Percentiles rank a stretch among this genome's conserved stretches.
These are phyloP conservation scores for Nannochloropsis oceanica DNA, from an alignment of 108 stramenopile genomes.

Conservation along the genomic window DNA sequence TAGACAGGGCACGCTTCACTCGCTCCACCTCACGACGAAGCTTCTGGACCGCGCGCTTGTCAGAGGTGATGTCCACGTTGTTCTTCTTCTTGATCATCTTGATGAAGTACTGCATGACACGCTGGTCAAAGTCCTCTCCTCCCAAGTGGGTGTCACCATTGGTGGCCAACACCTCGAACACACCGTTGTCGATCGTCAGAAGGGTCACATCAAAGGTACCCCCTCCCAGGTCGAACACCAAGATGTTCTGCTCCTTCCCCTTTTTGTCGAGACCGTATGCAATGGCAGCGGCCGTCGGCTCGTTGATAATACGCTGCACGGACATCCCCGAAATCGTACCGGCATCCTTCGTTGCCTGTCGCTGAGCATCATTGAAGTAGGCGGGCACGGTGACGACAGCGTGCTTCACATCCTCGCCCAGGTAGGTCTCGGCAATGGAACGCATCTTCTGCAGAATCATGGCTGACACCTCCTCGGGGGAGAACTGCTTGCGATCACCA, in stretches of 20 bases:
- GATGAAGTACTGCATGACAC: conserved; percentile 61
- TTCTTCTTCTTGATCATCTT: conserved; percentile 51
- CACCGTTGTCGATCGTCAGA: conserved; percentile 75
- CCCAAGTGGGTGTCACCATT: conserved; percentile 75
- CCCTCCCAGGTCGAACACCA: conserved; percentile 96
- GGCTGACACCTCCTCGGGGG: conserved; percentile 89
- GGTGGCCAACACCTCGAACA: conserved; percentile 74
- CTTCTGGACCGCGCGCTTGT: conserved; percentile 50
- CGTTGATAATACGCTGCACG: conserved; percentile 92
- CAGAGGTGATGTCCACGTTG: conserved; percentile 43
- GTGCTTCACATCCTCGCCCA: conserved; percentile 60
- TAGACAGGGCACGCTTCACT: conserved; percentile 56
- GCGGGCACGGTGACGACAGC: conserved; percentile 94
- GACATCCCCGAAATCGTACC: conserved; percentile 80
- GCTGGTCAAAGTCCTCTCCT: conserved; percentile 82
- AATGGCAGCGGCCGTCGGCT: conserved; percentile 94
- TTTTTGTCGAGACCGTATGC: conserved; percentile 82
- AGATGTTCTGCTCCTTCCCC: conserved; percentile 69
- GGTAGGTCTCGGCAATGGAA: conserved; percentile 67
- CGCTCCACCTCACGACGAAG: conserved; percentile 58
- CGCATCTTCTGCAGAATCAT: conserved; percentile 90
- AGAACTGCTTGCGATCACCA: conserved; percentile 45
- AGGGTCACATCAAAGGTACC: conserved; percentile 96
- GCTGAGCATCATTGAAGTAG: conserved; percentile 94
- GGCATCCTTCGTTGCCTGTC: conserved; percentile 89